Conservation (phyloP, 495 filamentous ascomycete genomes). For the Amphirosellinia nigrospora region DNA sequence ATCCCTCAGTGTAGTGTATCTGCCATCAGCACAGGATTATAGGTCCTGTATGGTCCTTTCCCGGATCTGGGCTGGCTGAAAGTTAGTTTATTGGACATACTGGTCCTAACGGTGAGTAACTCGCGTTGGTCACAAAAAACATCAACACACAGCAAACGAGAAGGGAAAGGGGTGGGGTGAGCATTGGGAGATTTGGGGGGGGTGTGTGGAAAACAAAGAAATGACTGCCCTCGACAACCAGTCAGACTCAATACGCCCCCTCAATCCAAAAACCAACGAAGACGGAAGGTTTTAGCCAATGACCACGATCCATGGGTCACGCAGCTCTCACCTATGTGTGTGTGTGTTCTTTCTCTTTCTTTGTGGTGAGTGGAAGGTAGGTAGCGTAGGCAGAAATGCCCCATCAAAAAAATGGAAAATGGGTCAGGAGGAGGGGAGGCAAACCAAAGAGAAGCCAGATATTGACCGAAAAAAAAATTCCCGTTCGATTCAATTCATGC, state of each 20-base stretch:
- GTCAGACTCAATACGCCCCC: neutral
- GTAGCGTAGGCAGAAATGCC: neutral
- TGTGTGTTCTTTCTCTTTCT: neutral
- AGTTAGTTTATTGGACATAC: too few species aligned
- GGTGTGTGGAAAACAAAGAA: neutral
- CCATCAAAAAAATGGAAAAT: conserved; percentile 9
- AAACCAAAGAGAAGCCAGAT: conserved; percentile 19
- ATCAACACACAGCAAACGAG: too few species aligned
- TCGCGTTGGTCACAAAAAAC: conserved; percentile 12
- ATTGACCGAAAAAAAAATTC: conserved; percentile 23
- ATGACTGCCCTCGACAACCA: conserved; percentile 12
- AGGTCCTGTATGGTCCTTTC: neutral
- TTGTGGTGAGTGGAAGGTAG: conserved; percentile 12
- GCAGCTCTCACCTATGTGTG: neutral
- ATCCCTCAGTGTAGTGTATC: neutral
- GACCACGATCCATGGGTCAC: neutral
- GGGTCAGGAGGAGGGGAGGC: neutral
- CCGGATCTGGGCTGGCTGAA: conserved; percentile 11
- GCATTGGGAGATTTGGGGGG: neutral
- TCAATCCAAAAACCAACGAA: conserved; percentile 8
- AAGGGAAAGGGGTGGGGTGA: neutral
- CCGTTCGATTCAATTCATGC: too few species aligned
- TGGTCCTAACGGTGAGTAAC: too few species aligned
- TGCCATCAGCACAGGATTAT: neutral
- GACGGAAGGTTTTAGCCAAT: conserved; percentile 1